Base-by-base conservation (phyloP, 495 filamentous ascomycete species). In the Apodospora peruviana region DNA sequence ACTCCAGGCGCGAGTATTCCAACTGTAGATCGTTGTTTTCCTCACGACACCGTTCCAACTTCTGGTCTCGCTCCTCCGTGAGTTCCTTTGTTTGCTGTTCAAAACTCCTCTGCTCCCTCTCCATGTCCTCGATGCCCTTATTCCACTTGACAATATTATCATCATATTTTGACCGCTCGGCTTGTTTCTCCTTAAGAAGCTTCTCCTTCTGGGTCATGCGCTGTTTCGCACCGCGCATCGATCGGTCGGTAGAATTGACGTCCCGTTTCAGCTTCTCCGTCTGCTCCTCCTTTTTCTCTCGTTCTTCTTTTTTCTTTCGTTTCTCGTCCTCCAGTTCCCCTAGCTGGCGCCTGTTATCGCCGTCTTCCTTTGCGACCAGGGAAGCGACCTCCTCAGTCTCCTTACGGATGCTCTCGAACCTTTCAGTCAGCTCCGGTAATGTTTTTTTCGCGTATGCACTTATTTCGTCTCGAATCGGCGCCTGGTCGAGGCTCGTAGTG, bases 271-370 rank as follows among this genome's bases (percentile, higher is more conserved):
- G 63, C 58, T 86, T 85, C 39, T 85, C 81, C n/a, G 83, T 91
- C 22, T 79, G 81, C 50, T 94, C 88, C 50, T 95, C 89, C 62
- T 87, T 90, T 54, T 95, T 88, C 60, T 84, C 90, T 34, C 90
- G 75, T 34, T 81, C 74, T 56, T 85, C 82, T 58, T 70, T 83
- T 55, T 94, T 78, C 25, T 83, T 78, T 52, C 91, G 88, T 46
- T 90, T 80, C 24, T 82, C 68, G 12, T 67, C 68, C 48, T 84
- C 79, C 45, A 88, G 81, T 52, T 96, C 89, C 10, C 91, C 86
- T 45, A 90, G 79, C 40, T 85, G 75, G 11, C 82, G 79, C 22
- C 66, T 68, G 18, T 76, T 82, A 35, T 90, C 88, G 34, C 79
- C 76, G 35, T 85, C 86, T 40, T 89, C 87, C 39, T 82, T 79